Percentiles rank a stretch among this genome's conserved stretches.
phyloP scores from a whole-genome alignment of 2,329 filamentous ascomycete species.

The Diaporthe ampelina region DNA sequence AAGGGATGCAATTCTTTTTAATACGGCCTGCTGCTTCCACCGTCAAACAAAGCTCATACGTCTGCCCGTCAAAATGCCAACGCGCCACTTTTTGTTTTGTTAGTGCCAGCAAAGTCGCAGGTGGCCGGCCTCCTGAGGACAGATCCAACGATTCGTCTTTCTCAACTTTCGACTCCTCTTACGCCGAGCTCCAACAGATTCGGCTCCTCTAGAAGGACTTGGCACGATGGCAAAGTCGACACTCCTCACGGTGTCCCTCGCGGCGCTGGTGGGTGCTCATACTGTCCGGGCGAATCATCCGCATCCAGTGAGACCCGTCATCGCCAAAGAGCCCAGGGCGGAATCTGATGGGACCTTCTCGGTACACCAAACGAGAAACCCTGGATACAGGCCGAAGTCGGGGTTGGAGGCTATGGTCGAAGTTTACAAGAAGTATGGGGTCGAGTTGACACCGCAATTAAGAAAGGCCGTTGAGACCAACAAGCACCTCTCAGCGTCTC shows the following conservation, averaged over 20 bases:
- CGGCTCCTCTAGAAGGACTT: background rate
- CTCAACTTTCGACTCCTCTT: background rate
- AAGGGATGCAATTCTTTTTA: slow-evolving; percentile 12
- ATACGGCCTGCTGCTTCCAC: background rate
- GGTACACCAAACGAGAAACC: slow-evolving; percentile 12
- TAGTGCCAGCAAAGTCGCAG: background rate
- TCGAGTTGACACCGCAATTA: slow-evolving; percentile 1
- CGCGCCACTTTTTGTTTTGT: background rate
- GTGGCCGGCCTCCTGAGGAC: slow-evolving; percentile 11
- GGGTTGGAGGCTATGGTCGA: slow-evolving; percentile 28
- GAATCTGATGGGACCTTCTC: background rate
- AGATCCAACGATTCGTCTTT: background rate
- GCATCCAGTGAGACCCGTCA: background rate
- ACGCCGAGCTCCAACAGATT: background rate
- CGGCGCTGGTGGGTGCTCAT: slow-evolving; percentile 16
- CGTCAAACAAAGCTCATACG: background rate
- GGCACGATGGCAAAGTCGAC: background rate
- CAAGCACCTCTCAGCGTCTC: background rate
- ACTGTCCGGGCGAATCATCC: background rate
- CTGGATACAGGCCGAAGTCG: background rate
- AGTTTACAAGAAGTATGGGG: slow-evolving; percentile 16
- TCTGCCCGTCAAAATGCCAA: background rate
- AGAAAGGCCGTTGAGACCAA: slow-evolving; percentile 9
- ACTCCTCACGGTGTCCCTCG: background rate
- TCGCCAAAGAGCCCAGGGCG: background rate